phyloP scores from a whole-genome alignment of 108 stramenopile genomes.

The Seminavis robusta region DNA sequence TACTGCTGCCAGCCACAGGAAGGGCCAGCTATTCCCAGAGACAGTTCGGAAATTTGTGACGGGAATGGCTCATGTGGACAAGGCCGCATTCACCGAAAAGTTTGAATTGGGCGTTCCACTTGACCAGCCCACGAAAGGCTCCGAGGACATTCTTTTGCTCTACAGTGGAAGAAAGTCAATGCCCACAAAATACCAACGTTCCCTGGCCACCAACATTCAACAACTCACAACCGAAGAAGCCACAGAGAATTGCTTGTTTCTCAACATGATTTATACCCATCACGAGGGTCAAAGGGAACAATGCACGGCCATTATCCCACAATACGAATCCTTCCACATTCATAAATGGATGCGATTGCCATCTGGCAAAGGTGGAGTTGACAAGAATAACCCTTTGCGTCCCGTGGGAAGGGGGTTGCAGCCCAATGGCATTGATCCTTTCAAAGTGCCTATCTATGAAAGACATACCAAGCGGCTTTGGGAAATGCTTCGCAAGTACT shows the following conservation, averaged over 20 bases:
- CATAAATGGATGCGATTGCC: slow-evolving; percentile 66
- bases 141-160: slow-evolving; percentile 62
- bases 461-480: slow-evolving; percentile 33
- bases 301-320: slow-evolving; percentile 69
- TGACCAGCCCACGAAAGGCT: slow-evolving; percentile 27
- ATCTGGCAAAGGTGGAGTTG: slow-evolving; percentile 7
- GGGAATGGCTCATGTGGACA: slow-evolving; percentile 1
- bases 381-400: slow-evolving; percentile 28
- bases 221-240: slow-evolving; percentile 30
- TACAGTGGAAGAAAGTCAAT: slow-evolving; percentile 41
- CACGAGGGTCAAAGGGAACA: slow-evolving; percentile 22
- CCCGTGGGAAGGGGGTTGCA: slow-evolving; percentile 52
- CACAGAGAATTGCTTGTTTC: slow-evolving; percentile 57
- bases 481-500: slow-evolving; percentile 50
- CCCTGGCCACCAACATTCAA: neutral
- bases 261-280: slow-evolving; percentile 65
- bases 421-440: slow-evolving; percentile 47
- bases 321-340: slow-evolving; percentile 77
- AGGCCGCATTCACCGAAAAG: slow-evolving; percentile 50
- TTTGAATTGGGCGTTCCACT: slow-evolving; percentile 68
- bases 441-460: slow-evolving; percentile 32
- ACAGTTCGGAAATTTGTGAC: no score
- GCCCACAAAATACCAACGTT: slow-evolving; percentile 21
- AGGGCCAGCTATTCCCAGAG: no score
- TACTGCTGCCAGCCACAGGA: no score